These are phyloP conservation scores for Trametes punicea DNA, from an alignment of 768 basidiomycete genomes.

Conservation along the genomic window DNA sequence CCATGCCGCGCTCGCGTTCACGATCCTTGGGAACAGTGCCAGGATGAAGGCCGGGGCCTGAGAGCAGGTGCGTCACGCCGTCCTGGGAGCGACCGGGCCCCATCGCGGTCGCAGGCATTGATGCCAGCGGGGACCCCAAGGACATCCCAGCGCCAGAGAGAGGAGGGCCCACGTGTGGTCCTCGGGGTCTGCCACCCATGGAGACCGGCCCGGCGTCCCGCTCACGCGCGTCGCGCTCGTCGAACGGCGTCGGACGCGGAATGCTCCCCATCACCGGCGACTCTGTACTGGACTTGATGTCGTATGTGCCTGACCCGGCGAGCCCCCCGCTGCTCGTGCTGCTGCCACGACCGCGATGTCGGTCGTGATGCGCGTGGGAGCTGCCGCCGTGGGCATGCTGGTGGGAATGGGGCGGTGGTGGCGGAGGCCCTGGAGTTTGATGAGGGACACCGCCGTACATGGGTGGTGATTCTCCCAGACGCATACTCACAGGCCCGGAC, in stretches of 20 bases:
- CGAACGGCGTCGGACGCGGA: conserved; percentile 23
- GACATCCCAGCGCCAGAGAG: conserved; percentile 5
- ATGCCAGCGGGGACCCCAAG: conserved; percentile 17
- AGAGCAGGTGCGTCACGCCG: conserved; percentile 10
- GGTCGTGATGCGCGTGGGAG: conserved; percentile 13
- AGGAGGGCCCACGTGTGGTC: neutral
- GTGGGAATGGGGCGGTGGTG: conserved; percentile 23
- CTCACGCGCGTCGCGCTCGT: conserved; percentile 19
- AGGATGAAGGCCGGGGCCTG: conserved; percentile 18
- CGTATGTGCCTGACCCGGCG: conserved; percentile 9
- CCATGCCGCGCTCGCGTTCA: conserved; percentile 22
- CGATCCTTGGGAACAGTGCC: conserved; percentile 9
- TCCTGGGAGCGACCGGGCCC: conserved; percentile 13
- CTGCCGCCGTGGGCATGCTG: conserved; percentile 5
- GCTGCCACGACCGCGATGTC: conserved; percentile 5
- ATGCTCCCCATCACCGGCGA: conserved; percentile 35
- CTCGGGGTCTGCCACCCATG: conserved; percentile 8
- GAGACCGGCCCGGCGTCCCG: conserved; percentile 19
- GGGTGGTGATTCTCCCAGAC: conserved; percentile 27
- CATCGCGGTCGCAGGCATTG: conserved; percentile 6
- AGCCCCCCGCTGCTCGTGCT: conserved; percentile 17
- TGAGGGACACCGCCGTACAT: conserved; percentile 31
- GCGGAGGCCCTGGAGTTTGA: conserved; percentile 25
- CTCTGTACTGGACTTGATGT: conserved; percentile 11
- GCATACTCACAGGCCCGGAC: conserved; percentile 16